Evolutionary conservation across 352 stramenopile species (phyloP).

Genomic region (Pythium vanterpoolii): DNA sequence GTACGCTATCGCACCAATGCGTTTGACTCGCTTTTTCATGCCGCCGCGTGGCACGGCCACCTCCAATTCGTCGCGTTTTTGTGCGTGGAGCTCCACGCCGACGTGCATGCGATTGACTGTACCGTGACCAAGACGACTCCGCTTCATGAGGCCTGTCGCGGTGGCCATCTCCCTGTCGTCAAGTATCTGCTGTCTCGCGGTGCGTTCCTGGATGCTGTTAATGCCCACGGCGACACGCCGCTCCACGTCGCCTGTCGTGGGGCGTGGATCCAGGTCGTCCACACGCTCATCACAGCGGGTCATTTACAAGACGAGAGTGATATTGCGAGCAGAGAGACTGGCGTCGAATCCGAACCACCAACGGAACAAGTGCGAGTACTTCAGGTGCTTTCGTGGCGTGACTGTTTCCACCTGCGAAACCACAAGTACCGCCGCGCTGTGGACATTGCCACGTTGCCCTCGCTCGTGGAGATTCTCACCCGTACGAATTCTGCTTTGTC

Average conservation of each 20-base stretch:
- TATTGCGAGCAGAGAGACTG: neutral
- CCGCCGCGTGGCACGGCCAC: slow-evolving; percentile 43
- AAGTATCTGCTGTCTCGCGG: slow-evolving; percentile 37
- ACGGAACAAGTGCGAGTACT: neutral
- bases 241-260: slow-evolving; percentile 52
- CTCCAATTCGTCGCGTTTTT: slow-evolving; percentile 17
- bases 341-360: neutral
- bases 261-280: slow-evolving; percentile 38
- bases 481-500: slow-evolving; percentile 18
- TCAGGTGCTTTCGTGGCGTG: slow-evolving; percentile 9
- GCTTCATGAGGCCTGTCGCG: slow-evolving; percentile 57
- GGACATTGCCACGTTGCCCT: slow-evolving; percentile 41
- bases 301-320: slow-evolving; percentile 17
- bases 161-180: slow-evolving; percentile 34
- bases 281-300: slow-evolving; percentile 35
- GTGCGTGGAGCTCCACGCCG: slow-evolving; percentile 25
- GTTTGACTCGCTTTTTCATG: slow-evolving; percentile 55
- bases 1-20: neutral
- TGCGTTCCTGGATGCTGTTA: slow-evolving; percentile 32
- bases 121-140: slow-evolving; percentile 38
- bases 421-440: slow-evolving; percentile 41
- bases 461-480: slow-evolving; percentile 27
- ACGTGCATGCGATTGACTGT: slow-evolving; percentile 53
- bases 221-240: slow-evolving; percentile 46
- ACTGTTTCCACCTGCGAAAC: slow-evolving; percentile 50